Conservation (phyloP, 2,329 filamentous ascomycete genomes). For the Phialophora tarda region DNA sequence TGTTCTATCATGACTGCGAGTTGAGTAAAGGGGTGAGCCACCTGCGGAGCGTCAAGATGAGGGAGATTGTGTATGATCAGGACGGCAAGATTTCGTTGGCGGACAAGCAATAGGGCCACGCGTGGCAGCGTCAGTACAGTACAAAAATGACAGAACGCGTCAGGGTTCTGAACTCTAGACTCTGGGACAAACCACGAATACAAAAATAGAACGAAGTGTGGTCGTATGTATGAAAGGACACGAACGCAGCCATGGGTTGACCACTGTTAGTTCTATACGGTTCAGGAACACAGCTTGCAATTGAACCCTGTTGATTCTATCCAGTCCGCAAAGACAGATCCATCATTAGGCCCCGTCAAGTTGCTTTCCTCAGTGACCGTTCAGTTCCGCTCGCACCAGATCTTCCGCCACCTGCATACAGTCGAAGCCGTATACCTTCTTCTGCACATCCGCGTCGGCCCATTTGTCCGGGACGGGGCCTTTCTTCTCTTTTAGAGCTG, state of each 20-base stretch:
- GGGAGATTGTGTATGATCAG: constrained; percentile 61
- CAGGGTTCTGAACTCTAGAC: not conserved
- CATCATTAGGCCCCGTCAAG: not conserved
- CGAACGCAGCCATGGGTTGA: not conserved
- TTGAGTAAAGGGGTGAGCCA: constrained; percentile 72
- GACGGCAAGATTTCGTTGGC: constrained; percentile 29
- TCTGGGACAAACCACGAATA: too few species aligned
- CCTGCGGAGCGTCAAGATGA: constrained; percentile 73
- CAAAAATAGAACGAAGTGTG: too few species aligned
- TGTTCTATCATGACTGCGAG: constrained; percentile 78
- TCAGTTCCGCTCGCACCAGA: constrained; percentile 36
- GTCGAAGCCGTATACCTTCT: constrained; percentile 69
- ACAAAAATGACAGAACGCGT: not conserved
- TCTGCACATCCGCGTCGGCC: constrained; percentile 72
- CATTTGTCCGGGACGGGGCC: constrained; percentile 68
- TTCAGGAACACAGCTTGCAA: too few species aligned
- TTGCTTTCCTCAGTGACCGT: not conserved
- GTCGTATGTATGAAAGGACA: not conserved
- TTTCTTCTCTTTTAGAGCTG: constrained; percentile 56
- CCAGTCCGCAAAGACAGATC: not conserved
- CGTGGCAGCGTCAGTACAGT: too few species aligned
- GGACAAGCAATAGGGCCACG: constrained; percentile 28
- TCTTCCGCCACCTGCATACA: constrained; percentile 62
- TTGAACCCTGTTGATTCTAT: too few species aligned
- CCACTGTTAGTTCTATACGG: too few species aligned